Conservation (phyloP, 2,329 filamentous ascomycete genomes). For the Stachybotrys chlorohalonatus region DNA sequence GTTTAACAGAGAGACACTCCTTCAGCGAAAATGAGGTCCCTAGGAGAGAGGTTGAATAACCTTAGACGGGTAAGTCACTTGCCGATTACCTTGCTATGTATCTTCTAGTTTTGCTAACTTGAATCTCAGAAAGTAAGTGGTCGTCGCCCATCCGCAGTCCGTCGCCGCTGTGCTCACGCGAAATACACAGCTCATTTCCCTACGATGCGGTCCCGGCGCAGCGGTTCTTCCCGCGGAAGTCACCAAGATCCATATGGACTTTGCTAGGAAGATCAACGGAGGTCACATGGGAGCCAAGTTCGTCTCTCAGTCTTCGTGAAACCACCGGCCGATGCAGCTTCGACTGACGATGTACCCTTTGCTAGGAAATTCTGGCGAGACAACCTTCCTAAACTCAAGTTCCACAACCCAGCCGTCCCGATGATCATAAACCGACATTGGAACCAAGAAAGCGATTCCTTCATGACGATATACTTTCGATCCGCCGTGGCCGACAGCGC, state of each 20-base stretch:
- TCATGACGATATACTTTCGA: slow-evolving; percentile 57
- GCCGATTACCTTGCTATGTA: neutral
- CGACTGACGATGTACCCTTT: neutral
- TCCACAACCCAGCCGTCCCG: slow-evolving; percentile 77
- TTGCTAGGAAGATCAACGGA: slow-evolving; percentile 49
- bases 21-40: slow-evolving; percentile 25
- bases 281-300: slow-evolving; percentile 70
- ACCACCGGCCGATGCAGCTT: slow-evolving; percentile 1
- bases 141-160: neutral
- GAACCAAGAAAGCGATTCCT: slow-evolving; percentile 46
- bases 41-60: slow-evolving; percentile 64
- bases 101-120: slow-evolving; percentile 9
- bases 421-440: slow-evolving; percentile 70
- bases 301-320: slow-evolving; percentile 8
- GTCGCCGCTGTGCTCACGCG: slow-evolving; percentile 11
- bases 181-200: slow-evolving; percentile 52
- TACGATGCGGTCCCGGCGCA: slow-evolving; percentile 77
- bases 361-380: slow-evolving; percentile 79
- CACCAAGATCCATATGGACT: slow-evolving; percentile 66
- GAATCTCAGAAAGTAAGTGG: slow-evolving; percentile 31
- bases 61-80: slow-evolving; percentile 56
- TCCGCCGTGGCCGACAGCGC: slow-evolving; percentile 16
- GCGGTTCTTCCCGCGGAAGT: slow-evolving; percentile 70
- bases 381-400: slow-evolving; percentile 81
- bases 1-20: too few species aligned